Evolutionary conservation across 2,329 filamentous ascomycete genomes (phyloP), one percentile per base, ranked within the genome.

Genomic region (Penicillium crustosum): DNA sequence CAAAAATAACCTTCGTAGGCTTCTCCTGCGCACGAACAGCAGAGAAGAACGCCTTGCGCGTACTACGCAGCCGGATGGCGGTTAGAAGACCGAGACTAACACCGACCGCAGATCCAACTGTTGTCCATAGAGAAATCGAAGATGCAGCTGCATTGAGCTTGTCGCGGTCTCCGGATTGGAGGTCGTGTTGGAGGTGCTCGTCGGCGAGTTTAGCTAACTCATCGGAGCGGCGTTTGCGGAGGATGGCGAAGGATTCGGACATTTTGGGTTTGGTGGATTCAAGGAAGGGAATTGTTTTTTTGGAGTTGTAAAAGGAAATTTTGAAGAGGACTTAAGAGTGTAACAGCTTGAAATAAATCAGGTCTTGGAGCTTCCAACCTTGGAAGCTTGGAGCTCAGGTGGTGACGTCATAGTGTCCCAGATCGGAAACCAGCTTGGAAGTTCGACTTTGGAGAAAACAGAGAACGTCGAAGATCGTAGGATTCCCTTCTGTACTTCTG

Each of bases 1-100:
- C 81, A 69, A 89, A 89, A 15, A 82, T 74, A 6, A 89, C 80
- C 53, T 85, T 79, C 0, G 81, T 83, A 0, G 87, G 87, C 70
- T 83, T 84, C 68, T 89, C 84, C 51, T 80, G 74, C 0, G 85
- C 80, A 21, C 81, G 79, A 73, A 89, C 85, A 7, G 83, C 82
- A 43, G 81, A 79, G 76, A 88, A 89, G 71, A 87, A 81, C n/a
- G 80, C 77, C 33, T 77, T 73, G 45, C 87, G 81, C 59, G 82
- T 79, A 39, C 74, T 74, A 39, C 87, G 79, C 12, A 89, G 69
- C 10, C 85, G 78, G 62, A 81, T 81, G 3, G 86, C 86, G 17
- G 85, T 74, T 55, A 81, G 82, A 23, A 85, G 61, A 4, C 86
- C 86, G 0, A 89, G 75, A 0, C 82, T 82, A 2, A 89, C 69